A percentile compares a stretch with the other conserved stretches of the same genome.
Evolutionary conservation across 2,329 filamentous ascomycete genomes (phyloP).

Genomic region (Fusarium torulosum): DNA sequence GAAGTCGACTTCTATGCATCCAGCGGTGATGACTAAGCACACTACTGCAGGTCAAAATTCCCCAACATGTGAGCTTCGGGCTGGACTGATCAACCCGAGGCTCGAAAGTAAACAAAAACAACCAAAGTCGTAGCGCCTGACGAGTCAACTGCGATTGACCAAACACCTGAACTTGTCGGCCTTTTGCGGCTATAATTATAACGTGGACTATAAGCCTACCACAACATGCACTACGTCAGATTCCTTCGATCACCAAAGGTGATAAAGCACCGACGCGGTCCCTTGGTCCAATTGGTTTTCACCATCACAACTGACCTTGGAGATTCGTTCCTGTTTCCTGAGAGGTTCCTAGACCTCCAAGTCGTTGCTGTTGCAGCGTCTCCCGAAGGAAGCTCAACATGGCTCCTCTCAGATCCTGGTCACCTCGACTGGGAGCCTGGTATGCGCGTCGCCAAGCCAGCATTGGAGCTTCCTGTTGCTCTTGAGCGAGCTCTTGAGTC

Average conservation of each 20-base stretch:
- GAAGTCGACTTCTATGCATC: not conserved
- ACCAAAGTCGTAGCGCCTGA: not conserved
- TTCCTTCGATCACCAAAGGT: constrained; percentile 63
- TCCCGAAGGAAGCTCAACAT: constrained; percentile 39
- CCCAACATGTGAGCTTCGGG: constrained; percentile 25
- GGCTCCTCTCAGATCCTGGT: constrained; percentile 45
- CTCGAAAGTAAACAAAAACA: constrained; percentile 7
- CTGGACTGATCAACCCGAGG: constrained; percentile 6
- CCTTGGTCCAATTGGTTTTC: constrained; percentile 60
- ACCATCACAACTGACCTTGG: constrained; percentile 70
- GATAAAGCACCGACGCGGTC: constrained; percentile 41
- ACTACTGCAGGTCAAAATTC: constrained; percentile 25
- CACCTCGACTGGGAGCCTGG: constrained; percentile 52
- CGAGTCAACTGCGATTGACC: not conserved
- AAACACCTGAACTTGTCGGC: not conserved
- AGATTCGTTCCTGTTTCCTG: constrained; percentile 65
- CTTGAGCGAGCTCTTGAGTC: constrained; percentile 45
- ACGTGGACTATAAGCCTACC: constrained; percentile 4
- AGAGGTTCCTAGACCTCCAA: constrained; percentile 59
- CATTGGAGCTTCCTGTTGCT: constrained; percentile 47
- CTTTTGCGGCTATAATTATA: not conserved
- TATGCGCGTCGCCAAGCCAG: constrained; percentile 57
- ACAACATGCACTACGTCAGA: constrained; percentile 69
- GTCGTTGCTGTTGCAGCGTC: constrained; percentile 50
- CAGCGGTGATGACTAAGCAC: constrained; percentile 33